Conservation (phyloP, 2,329 filamentous ascomycete genomes). For the Xylaria sp. region DNA sequence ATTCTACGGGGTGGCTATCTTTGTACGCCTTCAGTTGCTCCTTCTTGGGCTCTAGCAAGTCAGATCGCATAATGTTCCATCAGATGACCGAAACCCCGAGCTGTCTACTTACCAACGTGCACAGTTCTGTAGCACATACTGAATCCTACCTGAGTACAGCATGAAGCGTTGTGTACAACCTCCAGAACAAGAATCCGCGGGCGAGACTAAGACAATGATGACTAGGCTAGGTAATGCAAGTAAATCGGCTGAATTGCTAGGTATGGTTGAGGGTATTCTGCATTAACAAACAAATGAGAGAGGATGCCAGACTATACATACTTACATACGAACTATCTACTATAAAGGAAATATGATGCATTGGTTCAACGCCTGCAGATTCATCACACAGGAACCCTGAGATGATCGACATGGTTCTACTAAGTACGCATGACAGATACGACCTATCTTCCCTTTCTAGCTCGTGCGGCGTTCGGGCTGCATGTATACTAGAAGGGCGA, state of each 20-base stretch:
- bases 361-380: no score
- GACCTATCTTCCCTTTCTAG: neutral
- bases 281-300: constrained; percentile 3
- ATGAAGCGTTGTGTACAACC: neutral
- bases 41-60: neutral
- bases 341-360: no score
- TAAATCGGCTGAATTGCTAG: neutral
- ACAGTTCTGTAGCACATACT: neutral
- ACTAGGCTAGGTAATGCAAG: neutral
- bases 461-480: constrained; percentile 2
- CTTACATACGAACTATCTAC: neutral
- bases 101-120: neutral
- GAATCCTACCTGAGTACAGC: neutral
- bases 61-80: neutral
- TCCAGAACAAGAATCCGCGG: neutral
- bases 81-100: neutral
- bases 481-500: neutral
- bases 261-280: neutral
- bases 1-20: neutral
- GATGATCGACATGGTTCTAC: constrained; percentile 12
- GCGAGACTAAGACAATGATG: neutral
- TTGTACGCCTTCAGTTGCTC: neutral
- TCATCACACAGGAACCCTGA: neutral
- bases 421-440: constrained; percentile 1
- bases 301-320: no score